Evolutionary conservation across 495 filamentous ascomycete species (phyloP).

Genomic region (Neurospora discreta): DNA sequence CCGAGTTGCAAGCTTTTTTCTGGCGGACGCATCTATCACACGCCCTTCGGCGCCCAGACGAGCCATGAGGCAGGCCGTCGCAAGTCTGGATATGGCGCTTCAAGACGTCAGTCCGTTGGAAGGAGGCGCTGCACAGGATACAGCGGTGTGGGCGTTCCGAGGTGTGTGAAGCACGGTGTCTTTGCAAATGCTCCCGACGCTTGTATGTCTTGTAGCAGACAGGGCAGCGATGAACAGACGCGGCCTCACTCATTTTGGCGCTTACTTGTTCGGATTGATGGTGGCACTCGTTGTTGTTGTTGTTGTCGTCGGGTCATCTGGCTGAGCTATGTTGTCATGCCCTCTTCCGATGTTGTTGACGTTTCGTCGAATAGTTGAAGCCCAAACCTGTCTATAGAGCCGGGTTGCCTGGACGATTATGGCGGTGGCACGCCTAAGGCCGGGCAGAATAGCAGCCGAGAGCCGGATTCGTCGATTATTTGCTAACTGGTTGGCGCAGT

Average conservation of each 20-base stretch:
- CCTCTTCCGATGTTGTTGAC: background rate
- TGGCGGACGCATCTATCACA: constrained; percentile 23
- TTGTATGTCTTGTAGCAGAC: constrained; percentile 25
- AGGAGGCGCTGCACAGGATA: constrained; percentile 17
- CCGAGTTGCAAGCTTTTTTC: constrained; percentile 23
- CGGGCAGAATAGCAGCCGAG: background rate
- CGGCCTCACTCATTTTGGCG: background rate
- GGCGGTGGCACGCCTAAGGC: background rate
- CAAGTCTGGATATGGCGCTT: constrained; percentile 23
- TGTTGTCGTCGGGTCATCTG: background rate
- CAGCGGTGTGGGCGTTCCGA: constrained; percentile 19
- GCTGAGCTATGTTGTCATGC: background rate
- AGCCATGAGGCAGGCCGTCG: constrained; percentile 9
- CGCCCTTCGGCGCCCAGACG: constrained; percentile 15
- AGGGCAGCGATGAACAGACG: constrained; percentile 15
- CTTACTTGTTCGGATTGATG: background rate
- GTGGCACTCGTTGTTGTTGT: background rate
- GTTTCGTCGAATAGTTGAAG: background rate
- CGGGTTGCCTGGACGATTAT: background rate
- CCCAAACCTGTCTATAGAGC: background rate
- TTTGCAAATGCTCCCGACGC: constrained; percentile 21
- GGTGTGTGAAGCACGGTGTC: constrained; percentile 19
- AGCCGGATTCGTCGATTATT: background rate
- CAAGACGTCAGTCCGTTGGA: constrained; percentile 23
- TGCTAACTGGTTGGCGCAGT: background rate